These are phyloP conservation scores for Stropharia rugosoannulata DNA, from an alignment of 768 basidiomycete species.

Conservation along the genomic window DNA sequence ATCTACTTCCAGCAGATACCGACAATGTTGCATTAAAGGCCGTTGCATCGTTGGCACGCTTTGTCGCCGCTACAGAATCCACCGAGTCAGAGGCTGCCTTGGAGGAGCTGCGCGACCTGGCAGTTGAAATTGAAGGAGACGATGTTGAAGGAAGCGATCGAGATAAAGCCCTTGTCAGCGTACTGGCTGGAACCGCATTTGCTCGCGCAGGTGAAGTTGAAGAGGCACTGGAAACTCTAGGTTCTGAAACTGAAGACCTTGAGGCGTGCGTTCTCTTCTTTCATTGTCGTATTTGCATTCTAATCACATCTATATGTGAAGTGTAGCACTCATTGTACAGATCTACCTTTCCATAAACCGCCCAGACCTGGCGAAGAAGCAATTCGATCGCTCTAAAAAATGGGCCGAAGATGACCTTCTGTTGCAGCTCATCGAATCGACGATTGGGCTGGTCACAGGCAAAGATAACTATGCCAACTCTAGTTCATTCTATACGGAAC, in stretches of 20 bases:
- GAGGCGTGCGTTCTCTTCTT: constrained; percentile 69
- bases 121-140: constrained; percentile 83
- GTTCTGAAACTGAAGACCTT: constrained; percentile 71
- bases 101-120: constrained; percentile 82
- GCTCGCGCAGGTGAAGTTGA: constrained; percentile 82
- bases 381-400: constrained; percentile 78
- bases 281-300: background rate
- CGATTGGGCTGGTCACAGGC: constrained; percentile 72
- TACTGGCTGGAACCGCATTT: constrained; percentile 87
- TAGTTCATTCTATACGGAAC: constrained; percentile 76
- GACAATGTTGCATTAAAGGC: constrained; percentile 73
- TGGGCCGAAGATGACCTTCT: constrained; percentile 91
- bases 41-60: constrained; percentile 71
- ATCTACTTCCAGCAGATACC: constrained; percentile 53
- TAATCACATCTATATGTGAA: constrained; percentile 24
- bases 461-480: constrained; percentile 62
- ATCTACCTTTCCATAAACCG: constrained; percentile 91
- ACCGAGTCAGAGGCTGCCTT: constrained; percentile 56
- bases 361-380: constrained; percentile 82
- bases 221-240: constrained; percentile 89
- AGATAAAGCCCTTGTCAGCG: constrained; percentile 74
- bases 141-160: constrained; percentile 64
- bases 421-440: constrained; percentile 87
- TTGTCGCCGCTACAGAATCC: constrained; percentile 45
- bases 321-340: constrained; percentile 80